phyloP scores from a whole-genome alignment of 2,329 filamentous ascomycete genomes.

The Alternaria longipes region DNA sequence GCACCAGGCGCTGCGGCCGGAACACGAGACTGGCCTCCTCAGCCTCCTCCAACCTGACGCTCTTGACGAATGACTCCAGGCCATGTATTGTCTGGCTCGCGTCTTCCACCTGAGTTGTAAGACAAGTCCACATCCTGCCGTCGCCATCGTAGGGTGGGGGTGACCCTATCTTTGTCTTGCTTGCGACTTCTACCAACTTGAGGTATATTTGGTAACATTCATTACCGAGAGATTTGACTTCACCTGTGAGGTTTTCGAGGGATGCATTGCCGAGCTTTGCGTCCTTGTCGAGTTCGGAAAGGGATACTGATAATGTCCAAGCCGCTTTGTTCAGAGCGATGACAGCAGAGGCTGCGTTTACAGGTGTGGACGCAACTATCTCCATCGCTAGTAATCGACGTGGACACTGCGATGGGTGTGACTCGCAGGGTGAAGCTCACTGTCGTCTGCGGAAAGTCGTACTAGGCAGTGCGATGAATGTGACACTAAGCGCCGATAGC shows the following conservation, averaged over 20 bases:
- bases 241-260: slow-evolving; percentile 19
- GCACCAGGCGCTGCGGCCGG: slow-evolving; percentile 18
- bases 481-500: not conserved
- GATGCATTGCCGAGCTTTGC: slow-evolving; percentile 15
- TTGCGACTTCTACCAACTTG: slow-evolving; percentile 23
- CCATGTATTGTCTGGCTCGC: slow-evolving; percentile 22
- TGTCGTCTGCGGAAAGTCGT: not conserved
- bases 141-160: slow-evolving; percentile 16
- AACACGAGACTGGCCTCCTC: slow-evolving; percentile 10
- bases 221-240: slow-evolving; percentile 30
- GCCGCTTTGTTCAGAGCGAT: slow-evolving; percentile 27
- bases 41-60: slow-evolving; percentile 3
- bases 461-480: slow-evolving; percentile 1
- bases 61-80: slow-evolving; percentile 23
- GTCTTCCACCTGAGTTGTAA: slow-evolving; percentile 23
- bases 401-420: not conserved
- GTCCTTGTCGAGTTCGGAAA: slow-evolving; percentile 25
- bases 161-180: slow-evolving; percentile 6
- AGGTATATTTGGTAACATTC: slow-evolving; percentile 33
- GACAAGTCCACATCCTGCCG: slow-evolving; percentile 24
- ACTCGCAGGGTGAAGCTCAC: not conserved
- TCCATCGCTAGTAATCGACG: slow-evolving; percentile 13
- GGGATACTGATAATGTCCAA: slow-evolving; percentile 27
- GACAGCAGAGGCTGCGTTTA: slow-evolving; percentile 19
- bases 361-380: slow-evolving; percentile 6